phyloP scores from a whole-genome alignment of 2,329 filamentous ascomycete genomes.

The Aspergillus carbonarius region DNA sequence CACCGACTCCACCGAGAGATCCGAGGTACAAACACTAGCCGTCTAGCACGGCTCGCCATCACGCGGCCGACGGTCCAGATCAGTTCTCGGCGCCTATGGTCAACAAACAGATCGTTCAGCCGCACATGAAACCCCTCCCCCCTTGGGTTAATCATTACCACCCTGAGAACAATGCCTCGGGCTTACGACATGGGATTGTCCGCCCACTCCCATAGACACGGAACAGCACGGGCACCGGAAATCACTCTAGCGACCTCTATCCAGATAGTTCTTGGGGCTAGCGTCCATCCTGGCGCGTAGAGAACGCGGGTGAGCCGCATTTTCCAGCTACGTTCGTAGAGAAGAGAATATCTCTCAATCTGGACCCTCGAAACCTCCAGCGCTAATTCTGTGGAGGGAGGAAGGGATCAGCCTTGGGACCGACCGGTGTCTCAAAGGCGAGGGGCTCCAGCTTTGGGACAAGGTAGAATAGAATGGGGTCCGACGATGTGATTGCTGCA shows the following conservation, averaged over 20 bases:
- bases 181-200: background rate
- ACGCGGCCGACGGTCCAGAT: background rate
- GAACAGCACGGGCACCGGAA: background rate
- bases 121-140: background rate
- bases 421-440: constrained; percentile 18
- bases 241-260: background rate
- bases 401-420: constrained; percentile 4
- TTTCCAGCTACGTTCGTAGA: background rate
- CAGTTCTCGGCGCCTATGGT: constrained; percentile 4
- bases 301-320: constrained; percentile 8
- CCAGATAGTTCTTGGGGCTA: constrained; percentile 2
- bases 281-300: background rate
- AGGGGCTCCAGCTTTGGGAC: constrained; percentile 14
- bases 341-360: background rate
- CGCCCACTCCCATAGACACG: background rate
- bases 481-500: constrained; percentile 4
- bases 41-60: constrained; percentile 1
- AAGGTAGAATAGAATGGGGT: constrained; percentile 10
- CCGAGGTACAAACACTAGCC: constrained; percentile 8
- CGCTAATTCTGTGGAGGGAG: constrained; percentile 2
- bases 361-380: constrained; percentile 5
- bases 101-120: constrained; percentile 7
- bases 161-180: background rate
- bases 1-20: constrained; percentile 7
- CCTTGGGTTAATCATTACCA: background rate